A percentile compares a stretch with the other conserved stretches of the same genome.
Conservation (phyloP, 805 yeast genomes). For the Schizosaccharomyces osmophilus region DNA sequence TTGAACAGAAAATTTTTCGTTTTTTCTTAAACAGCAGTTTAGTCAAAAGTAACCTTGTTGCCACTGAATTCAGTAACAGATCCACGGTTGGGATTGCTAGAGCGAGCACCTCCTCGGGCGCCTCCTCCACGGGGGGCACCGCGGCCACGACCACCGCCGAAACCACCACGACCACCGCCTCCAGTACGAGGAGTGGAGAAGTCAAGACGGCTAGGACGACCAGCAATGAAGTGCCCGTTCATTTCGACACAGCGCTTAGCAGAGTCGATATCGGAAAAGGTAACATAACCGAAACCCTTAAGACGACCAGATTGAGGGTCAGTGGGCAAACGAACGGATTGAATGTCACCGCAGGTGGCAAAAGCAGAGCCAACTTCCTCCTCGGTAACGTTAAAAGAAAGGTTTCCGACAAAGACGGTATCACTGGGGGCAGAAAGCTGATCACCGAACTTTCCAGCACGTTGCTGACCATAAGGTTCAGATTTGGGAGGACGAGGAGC, state of each 20-base stretch:
- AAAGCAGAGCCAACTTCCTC: constrained; percentile 53
- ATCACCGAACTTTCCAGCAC: constrained; percentile 82
- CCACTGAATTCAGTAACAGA: background rate
- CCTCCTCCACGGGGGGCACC: constrained; percentile 14
- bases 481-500: constrained; percentile 48
- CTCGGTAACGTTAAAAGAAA: constrained; percentile 72
- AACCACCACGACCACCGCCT: constrained; percentile 10
- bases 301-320: constrained; percentile 97
- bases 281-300: constrained; percentile 97
- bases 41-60: background rate
- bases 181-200: constrained; percentile 13
- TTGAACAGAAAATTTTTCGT: too few relatives aligned
- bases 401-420: constrained; percentile 86
- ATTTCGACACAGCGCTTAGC: constrained; percentile 73
- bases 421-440: constrained; percentile 79
- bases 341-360: constrained; percentile 53
- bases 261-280: constrained; percentile 63
- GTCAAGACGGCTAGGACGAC: constrained; percentile 86
- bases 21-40: background rate
- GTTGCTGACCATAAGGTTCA: constrained; percentile 22
- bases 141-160: constrained; percentile 7
- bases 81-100: background rate
- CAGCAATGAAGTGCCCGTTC: constrained; percentile 72
- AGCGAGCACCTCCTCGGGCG: constrained; percentile 29
- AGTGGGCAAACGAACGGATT: constrained; percentile 86